phyloP scores from a whole-genome alignment of 352 stramenopile genomes.

The Globisporangium barbulae region DNA sequence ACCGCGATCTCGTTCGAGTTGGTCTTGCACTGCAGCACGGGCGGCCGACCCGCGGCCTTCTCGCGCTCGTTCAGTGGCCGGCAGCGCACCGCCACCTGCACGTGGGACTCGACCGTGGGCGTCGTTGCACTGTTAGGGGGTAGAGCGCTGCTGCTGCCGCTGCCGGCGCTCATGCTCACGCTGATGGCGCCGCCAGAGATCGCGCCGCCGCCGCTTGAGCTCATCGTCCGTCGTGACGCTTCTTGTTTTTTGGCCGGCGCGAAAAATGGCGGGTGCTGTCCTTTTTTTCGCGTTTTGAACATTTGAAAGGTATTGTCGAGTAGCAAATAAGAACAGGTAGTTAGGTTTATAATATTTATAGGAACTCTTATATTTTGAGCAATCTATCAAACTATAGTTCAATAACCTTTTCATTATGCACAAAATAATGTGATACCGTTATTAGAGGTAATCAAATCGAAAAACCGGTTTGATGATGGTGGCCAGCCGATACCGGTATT shows the following conservation, averaged over 20 bases:
- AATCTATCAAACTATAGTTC: neutral
- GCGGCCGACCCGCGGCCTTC: conserved; percentile 64
- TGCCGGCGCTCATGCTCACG: conserved; percentile 6
- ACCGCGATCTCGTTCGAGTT: conserved; percentile 85
- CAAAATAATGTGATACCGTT: neutral
- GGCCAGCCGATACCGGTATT: neutral
- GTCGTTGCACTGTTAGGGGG: neutral
- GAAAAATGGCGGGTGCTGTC: conserved; percentile 4
- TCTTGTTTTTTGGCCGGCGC: conserved; percentile 3
- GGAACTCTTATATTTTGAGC: neutral
- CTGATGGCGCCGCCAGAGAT: conserved; percentile 4
- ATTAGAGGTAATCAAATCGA: neutral
- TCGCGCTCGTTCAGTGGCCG: conserved; percentile 88
- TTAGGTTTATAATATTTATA: neutral
- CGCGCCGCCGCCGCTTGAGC: conserved; percentile 1
- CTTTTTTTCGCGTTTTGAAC: conserved; percentile 3
- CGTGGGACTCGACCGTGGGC: conserved; percentile 31
- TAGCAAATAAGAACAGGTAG: neutral
- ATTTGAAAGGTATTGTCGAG: neutral
- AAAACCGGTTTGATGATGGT: neutral
- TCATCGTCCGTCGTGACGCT: conserved; percentile 3
- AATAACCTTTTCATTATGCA: neutral
- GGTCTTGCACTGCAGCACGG: conserved; percentile 85
- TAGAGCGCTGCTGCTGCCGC: neutral
- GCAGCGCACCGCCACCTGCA: conserved; percentile 90